Percentiles rank a stretch among this genome's conserved stretches.
phyloP scores from a whole-genome alignment of 2,329 filamentous ascomycete genomes.

The Mycogone perniciosa region DNA sequence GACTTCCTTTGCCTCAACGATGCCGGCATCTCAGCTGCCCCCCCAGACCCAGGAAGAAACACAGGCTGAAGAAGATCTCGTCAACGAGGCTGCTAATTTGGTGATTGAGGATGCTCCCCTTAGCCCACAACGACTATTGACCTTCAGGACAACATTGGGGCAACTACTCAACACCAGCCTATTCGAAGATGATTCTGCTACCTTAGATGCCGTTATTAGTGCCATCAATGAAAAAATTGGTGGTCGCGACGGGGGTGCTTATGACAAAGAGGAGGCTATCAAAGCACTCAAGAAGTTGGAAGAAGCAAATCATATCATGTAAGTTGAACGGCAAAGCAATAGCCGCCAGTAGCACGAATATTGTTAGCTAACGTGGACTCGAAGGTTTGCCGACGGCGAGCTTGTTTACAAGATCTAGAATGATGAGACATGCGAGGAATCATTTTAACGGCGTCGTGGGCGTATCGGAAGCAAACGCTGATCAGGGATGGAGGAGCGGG shows the following conservation, averaged over 20 bases:
- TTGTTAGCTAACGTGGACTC: neutral
- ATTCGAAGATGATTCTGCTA: slow-evolving; percentile 82
- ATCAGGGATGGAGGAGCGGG: neutral
- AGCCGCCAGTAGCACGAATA: neutral
- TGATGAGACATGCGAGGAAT: neutral
- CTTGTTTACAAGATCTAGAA: slow-evolving; percentile 63
- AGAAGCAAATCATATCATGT: slow-evolving; percentile 87
- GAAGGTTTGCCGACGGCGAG: slow-evolving; percentile 54
- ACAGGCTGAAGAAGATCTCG: slow-evolving; percentile 41
- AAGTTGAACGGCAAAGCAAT: slow-evolving; percentile 22
- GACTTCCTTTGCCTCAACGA: slow-evolving; percentile 71
- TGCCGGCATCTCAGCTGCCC: slow-evolving; percentile 64
- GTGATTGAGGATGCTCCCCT: slow-evolving; percentile 45
- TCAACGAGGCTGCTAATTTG: slow-evolving; percentile 35
- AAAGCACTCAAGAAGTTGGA: slow-evolving; percentile 75
- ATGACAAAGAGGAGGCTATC: slow-evolving; percentile 65
- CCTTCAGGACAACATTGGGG: slow-evolving; percentile 77
- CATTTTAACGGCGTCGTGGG: neutral
- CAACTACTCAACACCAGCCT: slow-evolving; percentile 73
- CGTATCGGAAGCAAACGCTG: neutral
- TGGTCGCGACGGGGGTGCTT: slow-evolving; percentile 47
- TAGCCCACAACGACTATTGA: slow-evolving; percentile 54
- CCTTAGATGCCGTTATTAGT: slow-evolving; percentile 65
- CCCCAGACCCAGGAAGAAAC: slow-evolving; percentile 37
- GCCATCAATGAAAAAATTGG: slow-evolving; percentile 72